Base-by-base conservation (phyloP, 139 green algal species). In the Nannochloris sp. region DNA sequence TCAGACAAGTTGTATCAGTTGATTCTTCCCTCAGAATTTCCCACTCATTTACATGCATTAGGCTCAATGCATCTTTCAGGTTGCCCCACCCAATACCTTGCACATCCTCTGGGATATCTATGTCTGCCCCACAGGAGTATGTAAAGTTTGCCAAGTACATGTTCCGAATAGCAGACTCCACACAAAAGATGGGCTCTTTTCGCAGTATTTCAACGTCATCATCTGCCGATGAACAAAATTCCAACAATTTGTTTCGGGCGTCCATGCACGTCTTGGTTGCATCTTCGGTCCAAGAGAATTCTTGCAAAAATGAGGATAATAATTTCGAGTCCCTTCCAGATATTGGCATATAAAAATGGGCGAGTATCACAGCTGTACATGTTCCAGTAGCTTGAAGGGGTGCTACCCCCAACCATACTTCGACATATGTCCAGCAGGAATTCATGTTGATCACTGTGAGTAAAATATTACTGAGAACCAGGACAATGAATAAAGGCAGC, bases 91-190 rank as follows among this genome's bases (percentile, higher is more conserved):
- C 55, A 46, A 44, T 21, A 27, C 15, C 43, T n/a, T 21, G 25
- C 7, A 24, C 29, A 21, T 21, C 55, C 19, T 61, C 55, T 23
- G 29, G 48, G 5, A 23, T 15, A 16, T 18, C 19, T 58, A 11
- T 37, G 21, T 29, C 19, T 58, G 21, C 23, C 23, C 50, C 64
- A 46, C 71, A 64, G 12, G 69, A 54, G 24, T 87, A 87, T 3
- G 67, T 55, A 14, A 87, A 60, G 31, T 43, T 51, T 18, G 36
- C 71, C 65, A 62, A 87, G 70, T 85, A 85, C 44, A 77, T 73
- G 15, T 83, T 50, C 73, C 86, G 86, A 56, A 83, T 53, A 1
- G 68, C 73, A 2, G 67, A 81, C 50, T 88, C 82, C 40, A 86
- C 71, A 60, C 78, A 85, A 50, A 88, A 88, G 68, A 88, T 81